Evolutionary conservation across 2,329 filamentous ascomycete genomes (phyloP).

Genomic region (Cordyceps pruinosa): DNA sequence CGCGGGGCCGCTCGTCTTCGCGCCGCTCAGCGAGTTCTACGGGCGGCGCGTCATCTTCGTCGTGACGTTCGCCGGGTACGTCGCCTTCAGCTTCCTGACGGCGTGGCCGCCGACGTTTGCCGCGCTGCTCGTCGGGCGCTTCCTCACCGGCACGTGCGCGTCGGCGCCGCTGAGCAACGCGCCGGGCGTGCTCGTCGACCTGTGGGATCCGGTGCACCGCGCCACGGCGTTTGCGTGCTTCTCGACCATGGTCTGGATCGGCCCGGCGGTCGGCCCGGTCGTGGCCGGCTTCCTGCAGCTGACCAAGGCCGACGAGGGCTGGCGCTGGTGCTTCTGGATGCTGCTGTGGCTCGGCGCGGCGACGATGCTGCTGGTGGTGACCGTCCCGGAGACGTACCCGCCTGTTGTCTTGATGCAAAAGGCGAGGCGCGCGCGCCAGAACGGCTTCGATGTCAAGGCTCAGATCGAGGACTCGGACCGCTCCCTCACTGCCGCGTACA

Average conservation of each 20-base stretch:
- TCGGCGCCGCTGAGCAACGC: constrained; percentile 42
- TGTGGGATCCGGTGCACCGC: constrained; percentile 46
- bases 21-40: constrained; percentile 51
- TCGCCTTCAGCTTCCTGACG: constrained; percentile 46
- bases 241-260: constrained; percentile 45
- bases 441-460: constrained; percentile 43
- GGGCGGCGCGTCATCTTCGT: constrained; percentile 48
- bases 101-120: constrained; percentile 49
- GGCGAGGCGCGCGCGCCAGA: constrained; percentile 42
- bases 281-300: constrained; percentile 50
- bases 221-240: constrained; percentile 49
- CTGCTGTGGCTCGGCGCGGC: constrained; percentile 36
- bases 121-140: constrained; percentile 45
- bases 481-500: constrained; percentile 39
- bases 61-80: constrained; percentile 40
- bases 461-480: constrained; percentile 39
- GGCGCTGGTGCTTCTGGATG: constrained; percentile 48
- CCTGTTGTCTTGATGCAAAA: constrained; percentile 46
- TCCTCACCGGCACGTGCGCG: constrained; percentile 49
- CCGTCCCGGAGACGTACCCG: constrained; percentile 51
- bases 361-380: constrained; percentile 41
- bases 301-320: constrained; percentile 43
- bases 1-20: constrained; percentile 51
- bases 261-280: constrained; percentile 47
- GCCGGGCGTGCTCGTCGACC: constrained; percentile 45